Evolutionary conservation across 257 asterid species (phyloP).

Genomic region (Ocimum tenuiflorum): DNA sequence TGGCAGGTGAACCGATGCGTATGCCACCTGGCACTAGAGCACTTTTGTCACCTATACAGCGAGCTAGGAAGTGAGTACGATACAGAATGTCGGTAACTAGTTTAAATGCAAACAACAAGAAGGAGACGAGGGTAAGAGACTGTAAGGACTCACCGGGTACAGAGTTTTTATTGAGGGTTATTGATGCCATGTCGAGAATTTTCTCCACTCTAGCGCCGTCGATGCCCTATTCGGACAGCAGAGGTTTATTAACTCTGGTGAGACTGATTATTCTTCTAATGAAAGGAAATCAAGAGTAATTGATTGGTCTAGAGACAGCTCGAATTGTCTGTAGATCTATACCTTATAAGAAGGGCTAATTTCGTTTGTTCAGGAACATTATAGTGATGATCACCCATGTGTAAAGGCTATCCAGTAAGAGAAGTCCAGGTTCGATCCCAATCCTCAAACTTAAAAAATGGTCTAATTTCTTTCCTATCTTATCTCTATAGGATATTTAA

Average conservation of each 20-base stretch:
- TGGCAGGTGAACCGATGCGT: constrained; percentile 87
- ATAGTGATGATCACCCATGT: no score
- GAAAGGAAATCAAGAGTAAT: background rate
- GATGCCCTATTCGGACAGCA: constrained; percentile 44
- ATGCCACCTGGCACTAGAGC: constrained; percentile 94
- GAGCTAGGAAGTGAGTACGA: background rate
- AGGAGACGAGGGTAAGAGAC: background rate
- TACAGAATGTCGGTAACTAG: background rate
- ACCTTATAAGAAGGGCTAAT: no score
- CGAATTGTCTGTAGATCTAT: background rate
- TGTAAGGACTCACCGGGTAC: constrained; percentile 64
- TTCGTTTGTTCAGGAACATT: no score
- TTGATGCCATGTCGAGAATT: constrained; percentile 90
- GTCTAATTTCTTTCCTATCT: no score
- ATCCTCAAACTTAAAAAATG: no score
- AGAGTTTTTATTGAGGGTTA: constrained; percentile 88
- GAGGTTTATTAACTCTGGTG: background rate
- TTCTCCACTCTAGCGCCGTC: constrained; percentile 97
- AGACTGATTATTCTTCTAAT: background rate
- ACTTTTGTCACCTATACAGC: constrained; percentile 68
- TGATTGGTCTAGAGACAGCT: background rate
- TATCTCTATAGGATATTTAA: no score
- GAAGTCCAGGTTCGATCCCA: no score
- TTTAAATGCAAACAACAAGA: background rate
- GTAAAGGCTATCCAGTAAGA: no score